Percentiles rank a stretch among this genome's conserved stretches.
Conservation (phyloP, 768 basidiomycete species). For the Tricholoma bakamatsutake region DNA sequence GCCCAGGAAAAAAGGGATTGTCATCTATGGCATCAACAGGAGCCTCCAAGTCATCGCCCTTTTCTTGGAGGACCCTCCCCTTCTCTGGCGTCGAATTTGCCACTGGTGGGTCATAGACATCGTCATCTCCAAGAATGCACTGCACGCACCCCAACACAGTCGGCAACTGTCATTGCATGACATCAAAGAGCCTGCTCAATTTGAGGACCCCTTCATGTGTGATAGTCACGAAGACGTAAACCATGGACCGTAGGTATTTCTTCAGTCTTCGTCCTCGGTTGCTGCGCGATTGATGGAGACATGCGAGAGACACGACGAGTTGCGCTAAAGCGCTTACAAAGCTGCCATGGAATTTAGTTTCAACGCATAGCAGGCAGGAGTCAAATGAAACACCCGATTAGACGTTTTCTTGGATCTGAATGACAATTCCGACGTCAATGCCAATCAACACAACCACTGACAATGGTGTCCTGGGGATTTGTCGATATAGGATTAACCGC, state of each 20-base stretch:
- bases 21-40: background rate
- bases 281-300: conserved; percentile 14
- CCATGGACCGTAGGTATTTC: conserved; percentile 14
- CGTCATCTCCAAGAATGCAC: conserved; percentile 8
- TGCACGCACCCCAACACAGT: conserved; percentile 11
- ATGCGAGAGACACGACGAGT: conserved; percentile 13
- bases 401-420: background rate
- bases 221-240: conserved; percentile 12
- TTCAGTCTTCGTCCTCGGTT: conserved; percentile 10
- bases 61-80: background rate
- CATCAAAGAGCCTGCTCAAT: conserved; percentile 10
- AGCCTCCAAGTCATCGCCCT: conserved; percentile 3
- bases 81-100: conserved; percentile 5
- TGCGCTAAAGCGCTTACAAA: conserved; percentile 8
- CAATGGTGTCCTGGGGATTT: background rate
- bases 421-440: conserved; percentile 4
- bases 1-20: no score
- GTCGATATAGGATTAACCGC: conserved; percentile 2
- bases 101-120: conserved; percentile 5
- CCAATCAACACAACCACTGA: conserved; percentile 7
- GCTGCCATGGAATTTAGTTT: conserved; percentile 9
- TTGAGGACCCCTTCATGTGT: conserved; percentile 12
- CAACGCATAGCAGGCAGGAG: conserved; percentile 12
- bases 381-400: conserved; percentile 12
- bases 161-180: conserved; percentile 3